Percentiles rank a stretch among this genome's conserved stretches.
phyloP scores from a whole-genome alignment of 2,329 filamentous ascomycete genomes.

The Colletotrichum endophyticum region DNA sequence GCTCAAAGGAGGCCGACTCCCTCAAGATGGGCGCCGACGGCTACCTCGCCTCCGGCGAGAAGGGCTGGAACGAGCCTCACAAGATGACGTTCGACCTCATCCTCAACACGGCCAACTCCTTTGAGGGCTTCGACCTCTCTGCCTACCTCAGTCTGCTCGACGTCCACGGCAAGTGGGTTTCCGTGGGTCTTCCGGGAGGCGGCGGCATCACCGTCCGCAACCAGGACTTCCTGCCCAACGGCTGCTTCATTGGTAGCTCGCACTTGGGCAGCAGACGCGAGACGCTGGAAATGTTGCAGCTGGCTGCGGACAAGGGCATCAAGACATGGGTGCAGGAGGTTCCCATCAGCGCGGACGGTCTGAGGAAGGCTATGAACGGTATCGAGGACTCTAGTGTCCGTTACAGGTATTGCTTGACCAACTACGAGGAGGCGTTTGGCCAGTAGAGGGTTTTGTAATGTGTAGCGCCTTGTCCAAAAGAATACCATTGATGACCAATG shows the following conservation, averaged over 20 bases:
- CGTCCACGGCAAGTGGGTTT: slow-evolving; percentile 81
- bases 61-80: slow-evolving; percentile 62
- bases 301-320: slow-evolving; percentile 73
- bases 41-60: slow-evolving; percentile 62
- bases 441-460: slow-evolving; percentile 30
- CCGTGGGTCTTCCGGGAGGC: slow-evolving; percentile 80
- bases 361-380: slow-evolving; percentile 71
- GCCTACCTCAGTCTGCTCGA: slow-evolving; percentile 82
- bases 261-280: slow-evolving; percentile 75
- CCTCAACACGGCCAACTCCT: slow-evolving; percentile 75
- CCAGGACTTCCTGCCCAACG: slow-evolving; percentile 77
- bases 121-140: slow-evolving; percentile 69
- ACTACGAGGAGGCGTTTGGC: slow-evolving; percentile 73
- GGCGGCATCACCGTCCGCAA: slow-evolving; percentile 73
- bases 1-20: slow-evolving; percentile 65
- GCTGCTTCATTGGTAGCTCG: slow-evolving; percentile 72
- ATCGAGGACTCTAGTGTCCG: slow-evolving; percentile 74
- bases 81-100: slow-evolving; percentile 76
- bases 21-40: slow-evolving; percentile 64
- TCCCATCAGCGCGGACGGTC: slow-evolving; percentile 73
- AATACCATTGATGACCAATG: background rate
- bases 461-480: background rate
- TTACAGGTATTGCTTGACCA: slow-evolving; percentile 78
- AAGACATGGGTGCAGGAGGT: slow-evolving; percentile 76
- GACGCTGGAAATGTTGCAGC: slow-evolving; percentile 73